Conservation (phyloP, 75 land plant genomes). For the Sequoia sempervirens region DNA sequence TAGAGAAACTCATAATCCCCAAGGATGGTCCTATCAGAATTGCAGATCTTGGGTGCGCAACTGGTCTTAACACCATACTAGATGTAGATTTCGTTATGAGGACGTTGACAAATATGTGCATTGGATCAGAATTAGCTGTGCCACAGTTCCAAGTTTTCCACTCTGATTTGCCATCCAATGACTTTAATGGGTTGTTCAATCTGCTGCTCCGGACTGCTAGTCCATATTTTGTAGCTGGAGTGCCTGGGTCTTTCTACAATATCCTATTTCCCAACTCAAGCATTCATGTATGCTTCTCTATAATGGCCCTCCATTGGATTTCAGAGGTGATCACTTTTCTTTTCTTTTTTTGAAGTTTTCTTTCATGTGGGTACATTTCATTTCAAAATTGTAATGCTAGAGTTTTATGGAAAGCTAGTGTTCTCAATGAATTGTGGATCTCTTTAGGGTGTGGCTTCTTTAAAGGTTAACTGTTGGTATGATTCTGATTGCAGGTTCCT, state of each 20-base stretch:
- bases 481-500: conserved; percentile 8
- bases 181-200: conserved; percentile 25
- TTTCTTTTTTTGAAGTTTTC: not conserved
- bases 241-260: conserved; percentile 26
- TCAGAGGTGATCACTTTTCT: conserved; percentile 1
- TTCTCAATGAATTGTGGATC: not conserved
- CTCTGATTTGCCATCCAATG: conserved; percentile 19
- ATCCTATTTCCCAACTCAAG: conserved; percentile 18
- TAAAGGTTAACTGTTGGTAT: not conserved
- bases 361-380: not conserved
- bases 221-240: conserved; percentile 20
- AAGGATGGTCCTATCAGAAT: conserved; percentile 15
- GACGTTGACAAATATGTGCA: conserved; percentile 1
- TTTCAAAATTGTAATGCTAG: not conserved
- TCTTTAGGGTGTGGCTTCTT: not conserved
- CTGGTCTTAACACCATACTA: conserved; percentile 9
- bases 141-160: conserved; percentile 24
- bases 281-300: conserved; percentile 22
- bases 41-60: conserved; percentile 22
- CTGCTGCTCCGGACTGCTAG: not conserved
- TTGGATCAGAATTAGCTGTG: not conserved
- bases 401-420: not conserved
- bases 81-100: conserved; percentile 7
- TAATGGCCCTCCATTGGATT: conserved; percentile 23
- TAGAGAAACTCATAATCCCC: not conserved